Evolutionary conservation across 495 filamentous ascomycete genomes (phyloP), one percentile per base, ranked within the genome.

Genomic region (Lasiosphaeria ovina): DNA sequence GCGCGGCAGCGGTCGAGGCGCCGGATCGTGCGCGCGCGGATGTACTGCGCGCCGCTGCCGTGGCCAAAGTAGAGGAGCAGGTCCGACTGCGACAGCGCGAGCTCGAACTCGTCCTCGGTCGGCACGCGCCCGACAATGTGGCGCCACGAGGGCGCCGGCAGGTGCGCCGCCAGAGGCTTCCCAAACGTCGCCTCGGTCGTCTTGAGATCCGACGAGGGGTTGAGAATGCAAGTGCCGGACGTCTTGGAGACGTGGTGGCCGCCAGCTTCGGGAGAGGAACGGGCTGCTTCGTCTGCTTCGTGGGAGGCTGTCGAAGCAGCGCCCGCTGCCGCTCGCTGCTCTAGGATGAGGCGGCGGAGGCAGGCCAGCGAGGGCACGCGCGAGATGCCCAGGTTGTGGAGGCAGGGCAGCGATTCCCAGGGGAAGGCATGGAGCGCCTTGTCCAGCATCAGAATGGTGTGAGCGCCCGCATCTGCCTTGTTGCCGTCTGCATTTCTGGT

Each of bases 51-150:
- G n/a, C 93, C 94, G 64, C 88, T 92, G 51, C 94, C 94, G 72
- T 98, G 94, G 14, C 94, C 94, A 66, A 97, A 98, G 75, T 98
- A 98, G 32, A 98, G 77, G 54, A 96, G 82, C 0, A 97, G 69
- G 58, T 88, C 84, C 14, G 81, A 82, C 0, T 77, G 66, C 31
- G 83, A 73, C 0, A 96, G 79, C 0, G 77, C 80, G 0, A 71
- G 53, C 55, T 86, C 83, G 74, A 97, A 90, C 59, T 96, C 89
- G 1, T 81, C 74, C 72, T 98, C 93, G 0, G 80, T 84, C 4
- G 93, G 95, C 14, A 81, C 81, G 5, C 85, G 85, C 36, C 80
- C 78, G 45, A 85, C 76, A 60, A 96, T 81, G 12, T 80, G 77
- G 3, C 77, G 81, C 91, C 92, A 98, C 11, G 66, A 11, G 7